Base-by-base conservation (phyloP, 2,329 filamentous ascomycete species). In the Atkinsonella texensis region DNA sequence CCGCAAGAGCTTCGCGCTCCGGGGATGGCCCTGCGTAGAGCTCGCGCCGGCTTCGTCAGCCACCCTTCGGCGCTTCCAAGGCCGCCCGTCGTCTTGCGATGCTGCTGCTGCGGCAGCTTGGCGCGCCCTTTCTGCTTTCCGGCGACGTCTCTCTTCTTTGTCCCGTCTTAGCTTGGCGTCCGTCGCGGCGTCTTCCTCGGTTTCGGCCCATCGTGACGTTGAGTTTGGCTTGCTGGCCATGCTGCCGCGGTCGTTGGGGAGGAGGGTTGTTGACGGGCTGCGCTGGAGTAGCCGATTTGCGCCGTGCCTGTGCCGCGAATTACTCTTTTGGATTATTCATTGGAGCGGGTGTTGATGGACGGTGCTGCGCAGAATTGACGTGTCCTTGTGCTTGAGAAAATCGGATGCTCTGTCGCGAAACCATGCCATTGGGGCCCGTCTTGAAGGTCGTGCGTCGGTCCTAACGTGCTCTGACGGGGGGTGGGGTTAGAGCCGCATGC, bases 71-170 rank as follows among this genome's bases (percentile, higher is more conserved):
- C 70, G 87, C 64, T 78, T 90, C 61, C 66, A 77, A 58, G 81
- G 76, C 15, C 75, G 74, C 46, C 66, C 67, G 32, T 60, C 45
- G 33, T 23, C 31, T 10, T 33, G 49, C 7, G 52, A 12, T 12
- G 33, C 38, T 7, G 13, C 17, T 8, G 50, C 46, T 6, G 40
- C 77, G 56, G 87, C 81, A 38, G 79, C 74, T 61, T 79, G 80
- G 53, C 81, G 83, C 58, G 87, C 85, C 68, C 89, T 94, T 63
- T 90, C 85, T 31, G 83, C 84, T 68, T 93, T 96, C 48, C 81
- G 72, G 48, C 86, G 83, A 69, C 86, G 89, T 75, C 93, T 95
- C 62, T 89, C 85, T 68, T 95, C 89, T 70, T 91, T 96, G 65
- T 93, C 87, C 55, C 75, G 79, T 68, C 85, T 91, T 51, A 82